Evolutionary conservation across 1,139 yeast species (phyloP).

Genomic region (Zygoascus sp.): DNA sequence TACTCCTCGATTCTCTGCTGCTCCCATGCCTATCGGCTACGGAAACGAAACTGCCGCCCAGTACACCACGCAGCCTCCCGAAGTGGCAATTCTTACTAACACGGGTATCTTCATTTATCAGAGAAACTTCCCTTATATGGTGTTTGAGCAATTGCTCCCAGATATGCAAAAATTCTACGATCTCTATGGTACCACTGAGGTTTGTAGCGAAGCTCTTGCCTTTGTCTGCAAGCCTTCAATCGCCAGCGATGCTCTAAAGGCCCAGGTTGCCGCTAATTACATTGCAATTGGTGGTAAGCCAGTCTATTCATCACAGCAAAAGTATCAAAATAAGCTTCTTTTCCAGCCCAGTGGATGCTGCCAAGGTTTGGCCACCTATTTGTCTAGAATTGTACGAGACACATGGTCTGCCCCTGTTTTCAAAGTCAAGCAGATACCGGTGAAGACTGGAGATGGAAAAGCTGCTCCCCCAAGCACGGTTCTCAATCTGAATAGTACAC

Average conservation of each 20-base stretch:
- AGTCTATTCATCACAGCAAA: constrained; percentile 4
- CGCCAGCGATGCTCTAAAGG: constrained; percentile 9
- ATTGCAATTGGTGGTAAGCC: constrained; percentile 10
- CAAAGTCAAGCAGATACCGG: constrained; percentile 23
- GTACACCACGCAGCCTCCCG: constrained; percentile 51
- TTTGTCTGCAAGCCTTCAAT: constrained; percentile 59
- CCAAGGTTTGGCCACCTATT: constrained; percentile 79
- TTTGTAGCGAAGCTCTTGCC: constrained; percentile 81
- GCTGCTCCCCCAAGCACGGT: neutral
- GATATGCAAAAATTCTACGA: constrained; percentile 52
- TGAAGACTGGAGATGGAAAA: neutral
- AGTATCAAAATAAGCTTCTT: constrained; percentile 36
- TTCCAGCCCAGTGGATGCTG: constrained; percentile 66
- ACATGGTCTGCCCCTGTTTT: constrained; percentile 76
- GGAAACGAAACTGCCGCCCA: constrained; percentile 83
- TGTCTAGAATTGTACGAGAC: constrained; percentile 72
- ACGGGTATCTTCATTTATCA: constrained; percentile 73
- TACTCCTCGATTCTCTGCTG: constrained; percentile 66
- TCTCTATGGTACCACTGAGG: constrained; percentile 64
- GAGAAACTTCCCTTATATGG: constrained; percentile 73
- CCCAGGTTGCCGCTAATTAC: constrained; percentile 11
- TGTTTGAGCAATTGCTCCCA: constrained; percentile 63
- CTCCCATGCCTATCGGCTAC: constrained; percentile 70
- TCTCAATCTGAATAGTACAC: constrained; percentile 12
- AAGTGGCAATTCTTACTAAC: constrained; percentile 77